These are phyloP conservation scores for Diaporthe aspalathi DNA, from an alignment of 2,329 filamentous ascomycete genomes.

Conservation along the genomic window DNA sequence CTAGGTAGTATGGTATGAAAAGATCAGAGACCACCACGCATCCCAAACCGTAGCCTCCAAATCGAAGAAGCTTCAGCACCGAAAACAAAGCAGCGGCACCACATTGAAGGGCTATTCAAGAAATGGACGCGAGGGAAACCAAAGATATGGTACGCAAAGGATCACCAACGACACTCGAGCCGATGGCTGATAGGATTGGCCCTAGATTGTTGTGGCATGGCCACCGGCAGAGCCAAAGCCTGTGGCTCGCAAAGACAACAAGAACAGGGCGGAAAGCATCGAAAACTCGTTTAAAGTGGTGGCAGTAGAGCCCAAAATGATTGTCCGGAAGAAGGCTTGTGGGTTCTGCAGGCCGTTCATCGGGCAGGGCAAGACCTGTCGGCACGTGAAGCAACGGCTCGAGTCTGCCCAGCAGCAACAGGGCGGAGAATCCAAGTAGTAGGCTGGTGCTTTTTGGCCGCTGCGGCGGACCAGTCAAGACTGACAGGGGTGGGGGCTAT, in stretches of 20 bases:
- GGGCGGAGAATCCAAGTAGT: not conserved
- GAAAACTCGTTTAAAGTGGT: not conserved
- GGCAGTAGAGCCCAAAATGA: not conserved
- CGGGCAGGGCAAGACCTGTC: not conserved
- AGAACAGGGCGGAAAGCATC: too few species aligned
- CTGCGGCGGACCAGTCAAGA: not conserved
- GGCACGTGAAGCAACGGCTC: not conserved
- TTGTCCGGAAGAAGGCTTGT: not conserved
- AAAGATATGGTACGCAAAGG: constrained; percentile 12
- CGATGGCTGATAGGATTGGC: not conserved
- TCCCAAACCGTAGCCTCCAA: not conserved
- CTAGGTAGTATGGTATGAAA: not conserved
- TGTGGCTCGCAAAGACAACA: not conserved
- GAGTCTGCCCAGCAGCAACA: not conserved
- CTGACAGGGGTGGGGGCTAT: not conserved
- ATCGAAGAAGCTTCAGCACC: not conserved
- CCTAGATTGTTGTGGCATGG: not conserved
- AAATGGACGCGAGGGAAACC: not conserved
- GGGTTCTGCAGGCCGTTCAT: constrained; percentile 16
- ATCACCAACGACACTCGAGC: not conserved
- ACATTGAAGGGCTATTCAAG: not conserved
- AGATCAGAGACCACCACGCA: not conserved
- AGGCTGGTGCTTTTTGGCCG: not conserved
- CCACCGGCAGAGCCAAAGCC: not conserved
- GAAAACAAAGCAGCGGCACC: not conserved